Conservation (phyloP, 768 basidiomycete species). For the Udeniomyces megalosporus region DNA sequence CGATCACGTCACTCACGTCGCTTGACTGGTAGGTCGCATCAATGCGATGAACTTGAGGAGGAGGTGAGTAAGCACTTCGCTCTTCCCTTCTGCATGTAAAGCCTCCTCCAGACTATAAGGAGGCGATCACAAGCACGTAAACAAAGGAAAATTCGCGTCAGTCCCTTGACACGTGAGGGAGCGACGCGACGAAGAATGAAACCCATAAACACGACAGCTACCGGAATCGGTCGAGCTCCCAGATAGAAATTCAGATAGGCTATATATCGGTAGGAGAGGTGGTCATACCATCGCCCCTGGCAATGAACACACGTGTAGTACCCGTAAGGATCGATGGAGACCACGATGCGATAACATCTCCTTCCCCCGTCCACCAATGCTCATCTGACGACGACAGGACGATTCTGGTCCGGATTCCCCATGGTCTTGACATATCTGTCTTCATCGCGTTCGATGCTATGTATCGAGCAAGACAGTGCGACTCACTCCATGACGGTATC, state of each 20-base stretch:
- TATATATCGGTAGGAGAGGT: too few relatives aligned
- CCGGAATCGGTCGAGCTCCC: neutral
- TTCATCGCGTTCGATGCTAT: neutral
- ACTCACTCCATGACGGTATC: conserved; percentile 13
- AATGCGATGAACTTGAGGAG: conserved; percentile 4
- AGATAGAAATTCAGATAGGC: too few relatives aligned
- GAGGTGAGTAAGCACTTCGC: conserved; percentile 1
- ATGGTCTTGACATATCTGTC: neutral
- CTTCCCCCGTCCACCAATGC: too few relatives aligned
- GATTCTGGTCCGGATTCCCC: too few relatives aligned
- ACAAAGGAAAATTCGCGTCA: neutral
- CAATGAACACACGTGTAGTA: too few relatives aligned
- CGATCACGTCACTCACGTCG: neutral
- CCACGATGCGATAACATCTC: too few relatives aligned
- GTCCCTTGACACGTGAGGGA: neutral
- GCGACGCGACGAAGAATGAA: neutral
- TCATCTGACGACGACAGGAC: too few relatives aligned
- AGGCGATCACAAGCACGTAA: neutral
- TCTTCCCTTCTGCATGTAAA: neutral
- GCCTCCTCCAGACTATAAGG: conserved; percentile 7
- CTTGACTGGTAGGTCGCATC: neutral
- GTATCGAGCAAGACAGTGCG: neutral
- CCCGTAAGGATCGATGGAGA: too few relatives aligned
- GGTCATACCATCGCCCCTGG: too few relatives aligned
- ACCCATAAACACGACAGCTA: too few relatives aligned